These are phyloP conservation scores for Dicorynia guianensis DNA, from an alignment of 306 rosid genomes.

Conservation along the genomic window DNA sequence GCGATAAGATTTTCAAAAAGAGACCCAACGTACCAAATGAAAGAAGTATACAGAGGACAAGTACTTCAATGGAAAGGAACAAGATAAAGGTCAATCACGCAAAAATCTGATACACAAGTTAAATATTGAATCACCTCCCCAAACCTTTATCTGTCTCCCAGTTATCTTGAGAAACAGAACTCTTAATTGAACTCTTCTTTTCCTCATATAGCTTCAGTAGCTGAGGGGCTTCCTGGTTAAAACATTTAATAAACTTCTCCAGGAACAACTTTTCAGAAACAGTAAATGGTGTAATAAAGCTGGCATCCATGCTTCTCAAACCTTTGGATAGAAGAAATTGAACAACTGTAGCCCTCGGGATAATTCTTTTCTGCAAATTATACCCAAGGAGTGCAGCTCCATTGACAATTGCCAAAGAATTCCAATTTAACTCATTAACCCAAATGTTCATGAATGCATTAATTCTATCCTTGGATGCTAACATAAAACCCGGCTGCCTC, in stretches of 20 bases:
- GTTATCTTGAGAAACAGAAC: too few species aligned
- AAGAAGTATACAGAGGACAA: too few species aligned
- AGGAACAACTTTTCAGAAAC: constrained; percentile 1
- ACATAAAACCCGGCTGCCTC: constrained; percentile 42
- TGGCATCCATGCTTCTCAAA: constrained; percentile 1
- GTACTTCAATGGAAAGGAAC: too few species aligned
- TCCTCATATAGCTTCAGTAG: not conserved
- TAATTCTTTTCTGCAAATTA: constrained; percentile 57
- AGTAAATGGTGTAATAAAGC: not conserved
- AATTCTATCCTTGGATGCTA: constrained; percentile 44
- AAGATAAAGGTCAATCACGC: too few species aligned
- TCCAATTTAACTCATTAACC: constrained; percentile 48
- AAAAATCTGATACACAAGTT: too few species aligned
- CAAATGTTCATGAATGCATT: constrained; percentile 46
- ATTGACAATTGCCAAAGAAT: constrained; percentile 26
- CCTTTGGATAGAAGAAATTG: constrained; percentile 30
- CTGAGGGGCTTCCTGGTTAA: too few species aligned
- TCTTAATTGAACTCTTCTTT: too few species aligned
- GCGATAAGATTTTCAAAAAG: too few species aligned
- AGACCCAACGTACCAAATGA: too few species aligned
- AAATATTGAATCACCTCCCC: too few species aligned
- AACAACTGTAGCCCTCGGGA: constrained; percentile 44
- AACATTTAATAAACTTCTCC: too few species aligned
- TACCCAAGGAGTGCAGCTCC: not conserved
- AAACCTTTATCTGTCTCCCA: too few species aligned